phyloP scores from a whole-genome alignment of 257 asterid genomes.

The Eucommia ulmoides region DNA sequence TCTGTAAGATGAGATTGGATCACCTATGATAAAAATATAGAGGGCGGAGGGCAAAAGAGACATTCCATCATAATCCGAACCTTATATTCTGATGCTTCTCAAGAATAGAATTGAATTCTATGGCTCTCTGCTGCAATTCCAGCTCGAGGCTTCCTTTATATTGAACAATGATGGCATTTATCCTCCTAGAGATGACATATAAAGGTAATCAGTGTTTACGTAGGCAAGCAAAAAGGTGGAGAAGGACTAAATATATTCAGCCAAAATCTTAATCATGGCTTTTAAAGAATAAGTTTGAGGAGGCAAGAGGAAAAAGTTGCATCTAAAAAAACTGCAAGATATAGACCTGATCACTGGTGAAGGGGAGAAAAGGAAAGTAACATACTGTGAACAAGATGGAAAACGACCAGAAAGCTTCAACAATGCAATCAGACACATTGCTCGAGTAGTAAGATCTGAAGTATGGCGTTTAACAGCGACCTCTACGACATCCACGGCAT shows the following conservation, averaged over 20 bases:
- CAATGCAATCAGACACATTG: slow-evolving; percentile 85
- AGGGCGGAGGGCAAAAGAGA: neutral
- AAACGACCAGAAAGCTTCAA: slow-evolving; percentile 86
- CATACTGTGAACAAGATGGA: slow-evolving; percentile 85
- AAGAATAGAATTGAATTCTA: slow-evolving; percentile 73
- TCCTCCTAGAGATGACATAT: slow-evolving; percentile 38
- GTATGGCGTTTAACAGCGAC: slow-evolving; percentile 51
- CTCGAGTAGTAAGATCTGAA: slow-evolving; percentile 64
- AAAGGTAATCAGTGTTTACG: neutral
- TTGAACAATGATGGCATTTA: slow-evolving; percentile 46
- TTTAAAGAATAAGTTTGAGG: no score
- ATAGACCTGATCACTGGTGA: slow-evolving; percentile 3
- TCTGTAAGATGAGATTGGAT: slow-evolving; percentile 6
- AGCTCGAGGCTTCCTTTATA: slow-evolving; percentile 86
- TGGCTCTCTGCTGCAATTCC: slow-evolving; percentile 98
- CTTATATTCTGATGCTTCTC: slow-evolving; percentile 72
- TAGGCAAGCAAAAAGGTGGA: no score
- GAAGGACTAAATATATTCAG: no score
- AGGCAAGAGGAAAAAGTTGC: no score
- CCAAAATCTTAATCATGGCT: no score
- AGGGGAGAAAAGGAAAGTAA: slow-evolving; percentile 7
- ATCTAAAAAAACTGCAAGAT: neutral
- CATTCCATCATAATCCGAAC: no score
- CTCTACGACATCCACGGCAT: slow-evolving; percentile 82
- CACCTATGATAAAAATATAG: slow-evolving; percentile 5